A percentile compares a stretch with the other conserved stretches of the same genome.
Evolutionary conservation across 257 asterid species (phyloP).

Genomic region (Catharanthus roseus): DNA sequence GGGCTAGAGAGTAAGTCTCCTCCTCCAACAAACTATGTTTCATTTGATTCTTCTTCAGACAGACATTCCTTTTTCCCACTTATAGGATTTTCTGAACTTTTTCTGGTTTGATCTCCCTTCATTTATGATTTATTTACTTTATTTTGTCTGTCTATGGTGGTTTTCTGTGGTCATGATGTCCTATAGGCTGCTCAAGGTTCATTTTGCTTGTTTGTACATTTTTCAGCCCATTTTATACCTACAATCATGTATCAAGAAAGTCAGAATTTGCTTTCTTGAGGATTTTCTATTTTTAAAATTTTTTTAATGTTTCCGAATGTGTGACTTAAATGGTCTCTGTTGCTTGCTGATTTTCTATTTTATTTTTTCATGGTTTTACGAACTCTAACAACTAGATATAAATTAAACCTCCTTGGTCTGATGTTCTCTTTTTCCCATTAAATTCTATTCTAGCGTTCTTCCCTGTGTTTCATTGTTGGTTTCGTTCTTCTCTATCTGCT

Average conservation of each 20-base stretch:
- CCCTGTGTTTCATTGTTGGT: neutral
- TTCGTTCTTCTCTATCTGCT: neutral
- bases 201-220: neutral
- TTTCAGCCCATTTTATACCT: neutral
- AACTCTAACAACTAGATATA: too few relatives aligned
- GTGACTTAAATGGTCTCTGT: neutral
- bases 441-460: too few relatives aligned
- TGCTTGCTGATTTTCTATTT: too few relatives aligned
- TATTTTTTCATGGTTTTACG: too few relatives aligned
- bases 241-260: neutral
- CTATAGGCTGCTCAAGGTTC: neutral
- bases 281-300: too few relatives aligned
- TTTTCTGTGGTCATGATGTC: neutral
- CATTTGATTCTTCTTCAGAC: neutral
- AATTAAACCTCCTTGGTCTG: neutral
- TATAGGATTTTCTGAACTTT: neutral
- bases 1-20: constrained; percentile 85
- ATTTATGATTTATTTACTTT: constrained; percentile 3
- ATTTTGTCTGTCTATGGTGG: neutral
- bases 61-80: neutral
- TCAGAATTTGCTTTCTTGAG: neutral
- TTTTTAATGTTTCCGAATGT: neutral
- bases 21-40: neutral
- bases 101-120: neutral
- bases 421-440: neutral